Base-by-base conservation (phyloP, 768 basidiomycete species). In the Naganishia friedmannii region DNA sequence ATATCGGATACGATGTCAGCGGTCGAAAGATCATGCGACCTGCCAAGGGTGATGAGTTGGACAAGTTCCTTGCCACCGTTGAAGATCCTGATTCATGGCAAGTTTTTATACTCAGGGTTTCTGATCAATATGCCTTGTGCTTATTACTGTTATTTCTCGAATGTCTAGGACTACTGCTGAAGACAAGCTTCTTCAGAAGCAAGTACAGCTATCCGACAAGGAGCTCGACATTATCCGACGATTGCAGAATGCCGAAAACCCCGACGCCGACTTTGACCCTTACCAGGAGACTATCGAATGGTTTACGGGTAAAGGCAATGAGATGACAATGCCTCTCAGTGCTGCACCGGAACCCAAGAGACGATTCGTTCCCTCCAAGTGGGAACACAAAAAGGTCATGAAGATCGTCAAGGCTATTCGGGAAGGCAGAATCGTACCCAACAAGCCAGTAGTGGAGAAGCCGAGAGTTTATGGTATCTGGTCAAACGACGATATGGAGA, bases 341-440 rank as follows among this genome's bases (percentile, higher is more conserved):
- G 87, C 88, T 34, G 90, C 90, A 31, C 92, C 93, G 1, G 93
- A 98, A 79, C 96, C 96, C 23, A 99, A 99, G 82, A 87, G 92
- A 66, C 87, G 96, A 56, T 99, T 94, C 88, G 86, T 97, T 15
- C 92, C 94, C 17, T 95, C 92, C 83, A 98, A 94, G 84, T 99
- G 96, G 96, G 96, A 98, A 83, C 97, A 96, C 82, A 89, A 96
- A 85, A 99, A 99, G 87, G 88, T 99, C 74, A 94, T 99, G 92
- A 99, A 98, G 86, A 97, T 98, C 72, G 94, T 99, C 72, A 93
- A 94, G 56, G 95, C 95, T 5, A 98, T 99, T 77, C 88, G 96
- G 10, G 89, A 93, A 84, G 96, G 96, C 39, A 89, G 91, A 53
- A 99, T 99, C 73, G 77, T 93, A 8, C 91, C 93, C 34, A 88